Base-by-base conservation (phyloP, 1,139 yeast species). In the Geotrichum siamense region DNA sequence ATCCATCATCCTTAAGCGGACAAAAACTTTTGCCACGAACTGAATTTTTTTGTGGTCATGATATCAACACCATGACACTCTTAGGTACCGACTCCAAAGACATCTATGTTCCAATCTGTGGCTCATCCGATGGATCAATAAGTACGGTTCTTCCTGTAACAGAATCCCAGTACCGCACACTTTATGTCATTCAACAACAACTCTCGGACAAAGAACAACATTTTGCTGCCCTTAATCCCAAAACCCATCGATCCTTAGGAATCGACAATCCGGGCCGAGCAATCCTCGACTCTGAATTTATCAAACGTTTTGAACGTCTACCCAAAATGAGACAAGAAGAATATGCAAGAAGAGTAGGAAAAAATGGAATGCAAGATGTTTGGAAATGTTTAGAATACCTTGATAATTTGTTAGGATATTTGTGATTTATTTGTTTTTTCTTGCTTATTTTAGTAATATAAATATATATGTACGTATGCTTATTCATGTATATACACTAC, bases 161-260 rank as follows among this genome's bases (percentile, higher is more conserved):
- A 32, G 97, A 91, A 59, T 65, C 77, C 1, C 71, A 78, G 13
- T 91, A 86, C 63, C 74, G 96, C 60, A 71, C 94, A 49, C 70
- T 91, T 60, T 85, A 83, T 57, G 82, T 87, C 30, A 68, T 91
- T 16, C 96, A 89, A 57, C 95, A 87, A 61, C 96, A 87, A 56
- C 65, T 91, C 44, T 74, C 76, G 20, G 96, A 89, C 49, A 80
- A 79, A 52, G 84, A 79, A 50, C 72, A 70, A 44, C 93, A 84
- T 51, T 64, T 68, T 49, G 81, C 85, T 48, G 96, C 96, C 0
- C 68, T 91, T 51, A 91, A 89, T 58, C 95, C 96, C 20, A 55
- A 68, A 21, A 57, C 58, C 54, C 61, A 63, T 50, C 56, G 70
- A 10, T 49, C 52, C 8, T 44, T 47, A 32, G 49, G 53, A 20